Evolutionary conservation across 805 yeast genomes (phyloP).

Genomic region (Sugiyamaella americana): DNA sequence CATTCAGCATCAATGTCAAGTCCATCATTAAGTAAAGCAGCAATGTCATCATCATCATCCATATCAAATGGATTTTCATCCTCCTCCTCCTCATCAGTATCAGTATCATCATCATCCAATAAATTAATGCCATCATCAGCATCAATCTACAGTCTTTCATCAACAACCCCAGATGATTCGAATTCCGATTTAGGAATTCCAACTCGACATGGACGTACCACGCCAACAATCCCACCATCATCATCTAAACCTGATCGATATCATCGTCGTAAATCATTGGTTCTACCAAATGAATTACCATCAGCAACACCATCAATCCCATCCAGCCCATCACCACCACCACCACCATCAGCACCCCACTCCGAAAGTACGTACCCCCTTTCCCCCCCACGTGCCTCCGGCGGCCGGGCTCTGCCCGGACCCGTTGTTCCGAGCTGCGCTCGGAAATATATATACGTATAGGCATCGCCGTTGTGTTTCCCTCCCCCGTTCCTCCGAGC

Average conservation of each 20-base stretch:
- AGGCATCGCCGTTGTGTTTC: too few relatives aligned
- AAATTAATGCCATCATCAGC: neutral
- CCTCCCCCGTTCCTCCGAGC: too few relatives aligned
- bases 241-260: constrained; percentile 21
- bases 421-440: neutral
- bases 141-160: neutral
- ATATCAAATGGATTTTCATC: neutral
- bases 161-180: too few relatives aligned
- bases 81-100: neutral
- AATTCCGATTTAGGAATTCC: neutral
- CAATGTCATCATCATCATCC: neutral
- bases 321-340: neutral
- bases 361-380: neutral
- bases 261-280: constrained; percentile 17
- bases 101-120: neutral
- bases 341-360: neutral
- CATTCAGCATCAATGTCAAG: constrained; percentile 6
- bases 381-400: neutral
- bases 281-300: neutral
- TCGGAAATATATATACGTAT: too few relatives aligned
- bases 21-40: constrained; percentile 1
- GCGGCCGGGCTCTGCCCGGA: neutral
- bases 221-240: constrained; percentile 3
- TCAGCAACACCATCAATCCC: neutral
- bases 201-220: constrained; percentile 2